Conservation (phyloP, 164 flowering plant genomes). For the Vitis labrusca region DNA sequence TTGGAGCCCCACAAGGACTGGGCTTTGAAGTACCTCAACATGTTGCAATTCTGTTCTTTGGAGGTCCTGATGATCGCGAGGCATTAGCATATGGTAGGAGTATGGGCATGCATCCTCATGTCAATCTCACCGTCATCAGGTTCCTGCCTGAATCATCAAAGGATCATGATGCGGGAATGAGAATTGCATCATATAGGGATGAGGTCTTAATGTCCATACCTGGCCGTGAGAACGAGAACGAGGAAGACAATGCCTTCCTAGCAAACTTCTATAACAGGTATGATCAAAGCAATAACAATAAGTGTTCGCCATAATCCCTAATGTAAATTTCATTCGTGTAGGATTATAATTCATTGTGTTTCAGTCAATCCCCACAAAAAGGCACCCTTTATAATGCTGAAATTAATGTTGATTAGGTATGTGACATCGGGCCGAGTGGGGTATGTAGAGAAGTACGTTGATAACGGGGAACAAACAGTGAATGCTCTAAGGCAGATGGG, state of each 20-base stretch:
- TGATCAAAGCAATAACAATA: too few species aligned
- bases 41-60: slow-evolving; percentile 58
- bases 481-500: slow-evolving; percentile 46
- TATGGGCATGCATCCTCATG: slow-evolving; percentile 35
- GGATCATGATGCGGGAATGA: slow-evolving; percentile 1
- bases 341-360: too few species aligned
- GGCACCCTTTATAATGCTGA: too few species aligned
- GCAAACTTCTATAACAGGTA: slow-evolving; percentile 56
- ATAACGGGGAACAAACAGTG: slow-evolving; percentile 48
- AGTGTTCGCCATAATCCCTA: too few species aligned
- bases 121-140: slow-evolving; percentile 52
- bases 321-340: too few species aligned
- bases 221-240: slow-evolving; percentile 15
- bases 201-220: slow-evolving; percentile 37
- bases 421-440: slow-evolving; percentile 52
- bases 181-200: slow-evolving; percentile 14
- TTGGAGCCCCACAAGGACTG: slow-evolving; percentile 25
- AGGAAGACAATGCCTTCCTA: slow-evolving; percentile 42
- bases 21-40: slow-evolving; percentile 35
- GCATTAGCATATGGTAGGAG: slow-evolving; percentile 56
- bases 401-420: slow-evolving; percentile 30
- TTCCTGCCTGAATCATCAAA: slow-evolving; percentile 26
- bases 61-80: slow-evolving; percentile 77
- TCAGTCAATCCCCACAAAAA: too few species aligned
- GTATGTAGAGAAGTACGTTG: slow-evolving; percentile 53